Evolutionary conservation across 2,329 filamentous ascomycete genomes (phyloP), one percentile per base, ranked within the genome.

Genomic region (Aspergillus clavatus): DNA sequence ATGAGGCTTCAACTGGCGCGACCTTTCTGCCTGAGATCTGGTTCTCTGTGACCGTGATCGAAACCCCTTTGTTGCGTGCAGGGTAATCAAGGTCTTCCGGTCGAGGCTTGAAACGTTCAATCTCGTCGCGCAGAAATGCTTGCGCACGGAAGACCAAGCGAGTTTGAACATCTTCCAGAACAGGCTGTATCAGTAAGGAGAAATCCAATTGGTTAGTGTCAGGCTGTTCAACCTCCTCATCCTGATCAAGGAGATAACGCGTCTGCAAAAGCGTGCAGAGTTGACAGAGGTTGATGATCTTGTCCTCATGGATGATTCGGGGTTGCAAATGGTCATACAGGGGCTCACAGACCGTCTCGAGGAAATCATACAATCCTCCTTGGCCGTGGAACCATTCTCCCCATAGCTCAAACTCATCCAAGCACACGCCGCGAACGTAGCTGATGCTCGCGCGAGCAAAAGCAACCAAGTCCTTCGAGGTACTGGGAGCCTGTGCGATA

Each of bases 391-490:
- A 83, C 81, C 80, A 83, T 59, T 83, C 79, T 4, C 73, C 72
- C 81, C 81, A 86, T 6, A 86, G 66, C 42, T 83, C 81, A 58
- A 81, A 82, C 59, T 86, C 82, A 52, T 86, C 82, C 43, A 82
- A 67, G 52, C 82, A 85, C 12, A 85, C 76, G 3, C 79, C 80
- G 41, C 81, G 78, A 43, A 83, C 75, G 54, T 83, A 85, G 59
- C 80, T 79, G 47, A 85, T 82, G 52, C 79, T 80, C 38, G 76
- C 76, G 40, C 81, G 74, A 12, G 82, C 80, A 64, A 85, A 85
- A 0, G 77, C 69, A 10, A 85, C 77, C n/a, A 85, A 68, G 53
- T 85, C 81, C 43, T 78, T 79, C 1, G 77, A 78, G 10, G 79
- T 78, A 53, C 77, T 81, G 1, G 80, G 79, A 10, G 78, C 76